phyloP scores from a whole-genome alignment of 2,329 filamentous ascomycete species.

The Aspergillus flavus region DNA sequence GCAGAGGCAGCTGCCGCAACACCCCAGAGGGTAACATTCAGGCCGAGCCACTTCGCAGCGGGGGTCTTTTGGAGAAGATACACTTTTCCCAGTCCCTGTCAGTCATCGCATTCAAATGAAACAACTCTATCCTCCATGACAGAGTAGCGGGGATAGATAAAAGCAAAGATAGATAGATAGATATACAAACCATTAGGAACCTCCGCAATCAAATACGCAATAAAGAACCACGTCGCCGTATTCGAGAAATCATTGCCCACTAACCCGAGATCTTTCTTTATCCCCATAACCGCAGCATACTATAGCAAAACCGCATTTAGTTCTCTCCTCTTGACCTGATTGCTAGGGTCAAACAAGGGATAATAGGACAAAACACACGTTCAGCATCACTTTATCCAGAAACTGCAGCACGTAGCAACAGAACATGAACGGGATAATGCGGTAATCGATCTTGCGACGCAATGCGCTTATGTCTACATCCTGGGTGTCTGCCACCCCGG shows the following conservation, averaged over 20 bases:
- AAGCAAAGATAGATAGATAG: too few species aligned
- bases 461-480: constrained; percentile 25
- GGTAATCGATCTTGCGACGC: constrained; percentile 35
- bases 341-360: neutral
- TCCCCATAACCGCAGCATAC: constrained; percentile 66
- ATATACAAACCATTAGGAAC: constrained; percentile 55
- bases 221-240: constrained; percentile 62
- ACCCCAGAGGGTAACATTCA: constrained; percentile 60
- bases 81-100: neutral
- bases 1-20: constrained; percentile 45
- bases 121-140: neutral
- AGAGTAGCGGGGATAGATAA: too few species aligned
- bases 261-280: constrained; percentile 57
- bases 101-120: neutral
- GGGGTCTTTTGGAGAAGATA: constrained; percentile 29
- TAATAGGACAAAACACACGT: constrained; percentile 18
- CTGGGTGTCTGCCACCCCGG: constrained; percentile 1
- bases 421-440: constrained; percentile 36
- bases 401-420: constrained; percentile 37
- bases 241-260: constrained; percentile 63
- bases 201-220: constrained; percentile 60
- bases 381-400: constrained; percentile 38
- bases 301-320: neutral
- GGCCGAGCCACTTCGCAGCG: constrained; percentile 53
- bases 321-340: neutral